phyloP scores from a whole-genome alignment of 441 rosid genomes.

The Cnidoscolus chayamansa region DNA sequence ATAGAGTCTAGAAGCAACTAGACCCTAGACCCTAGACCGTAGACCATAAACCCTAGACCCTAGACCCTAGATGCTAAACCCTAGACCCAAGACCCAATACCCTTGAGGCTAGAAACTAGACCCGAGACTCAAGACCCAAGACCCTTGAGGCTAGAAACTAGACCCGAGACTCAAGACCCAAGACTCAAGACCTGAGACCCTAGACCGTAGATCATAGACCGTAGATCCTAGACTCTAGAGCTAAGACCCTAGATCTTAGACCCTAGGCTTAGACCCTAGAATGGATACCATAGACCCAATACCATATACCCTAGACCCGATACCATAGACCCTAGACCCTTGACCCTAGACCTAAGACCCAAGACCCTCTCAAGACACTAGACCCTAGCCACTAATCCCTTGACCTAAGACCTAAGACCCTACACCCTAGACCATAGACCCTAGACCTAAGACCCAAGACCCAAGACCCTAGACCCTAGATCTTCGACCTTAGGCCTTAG shows the following conservation, averaged over 20 bases:
- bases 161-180: slow-evolving; percentile 4
- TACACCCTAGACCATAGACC: not conserved
- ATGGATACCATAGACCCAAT: slow-evolving; percentile 7
- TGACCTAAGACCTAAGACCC: not conserved
- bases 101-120: no score
- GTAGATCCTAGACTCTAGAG: no score
- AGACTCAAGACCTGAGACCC: not conserved
- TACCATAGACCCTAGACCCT: not conserved
- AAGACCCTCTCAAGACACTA: not conserved
- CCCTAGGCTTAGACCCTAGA: slow-evolving; percentile 1
- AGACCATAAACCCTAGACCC: no score
- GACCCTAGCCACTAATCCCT: slow-evolving; percentile 1
- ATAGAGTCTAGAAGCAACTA: not conserved
- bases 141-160: not conserved
- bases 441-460: no score
- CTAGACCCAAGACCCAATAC: no score
- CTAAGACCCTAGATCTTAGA: not conserved
- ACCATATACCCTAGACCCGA: slow-evolving; percentile 5
- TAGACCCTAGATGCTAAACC: no score
- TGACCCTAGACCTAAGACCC: slow-evolving; percentile 7
- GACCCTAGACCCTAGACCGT: not conserved
- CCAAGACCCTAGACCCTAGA: not conserved
- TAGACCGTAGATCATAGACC: no score
- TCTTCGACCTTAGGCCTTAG: not conserved
- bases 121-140: no score